phyloP scores from a whole-genome alignment of 108 stramenopile species.

The Discostella stelligeroides region DNA sequence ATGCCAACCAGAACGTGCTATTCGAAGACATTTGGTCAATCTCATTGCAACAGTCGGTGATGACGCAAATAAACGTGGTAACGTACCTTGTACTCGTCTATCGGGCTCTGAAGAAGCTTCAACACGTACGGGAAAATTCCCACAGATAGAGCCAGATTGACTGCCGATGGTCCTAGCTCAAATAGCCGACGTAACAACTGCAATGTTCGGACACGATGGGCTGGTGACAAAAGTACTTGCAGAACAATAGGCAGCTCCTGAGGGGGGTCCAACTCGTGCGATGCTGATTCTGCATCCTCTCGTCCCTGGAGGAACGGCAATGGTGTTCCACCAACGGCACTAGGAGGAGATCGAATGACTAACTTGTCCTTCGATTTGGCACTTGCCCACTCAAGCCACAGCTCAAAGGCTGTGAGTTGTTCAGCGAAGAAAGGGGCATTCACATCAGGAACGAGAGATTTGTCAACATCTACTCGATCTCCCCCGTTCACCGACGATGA shows the following conservation, averaged over 20 bases:
- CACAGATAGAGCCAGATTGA: constrained; percentile 90
- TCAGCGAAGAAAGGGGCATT: constrained; percentile 94
- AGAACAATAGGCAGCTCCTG: constrained; percentile 97
- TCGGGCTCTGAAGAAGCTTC: constrained; percentile 90
- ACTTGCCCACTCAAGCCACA: constrained; percentile 94
- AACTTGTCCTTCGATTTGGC: constrained; percentile 45
- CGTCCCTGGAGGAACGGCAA: constrained; percentile 34
- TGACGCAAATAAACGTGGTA: too few relatives aligned
- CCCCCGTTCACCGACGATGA: constrained; percentile 1
- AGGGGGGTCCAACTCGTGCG: constrained; percentile 73
- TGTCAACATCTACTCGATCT: not conserved
- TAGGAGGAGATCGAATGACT: constrained; percentile 43
- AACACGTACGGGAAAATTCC: constrained; percentile 98
- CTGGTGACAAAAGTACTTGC: constrained; percentile 91
- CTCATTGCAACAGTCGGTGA: too few relatives aligned
- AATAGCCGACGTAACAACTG: constrained; percentile 88
- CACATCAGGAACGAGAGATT: constrained; percentile 8
- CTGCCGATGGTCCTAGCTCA: constrained; percentile 94
- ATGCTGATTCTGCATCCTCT: constrained; percentile 14
- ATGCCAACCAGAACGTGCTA: constrained; percentile 87
- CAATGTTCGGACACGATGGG: constrained; percentile 91
- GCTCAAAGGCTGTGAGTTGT: constrained; percentile 97
- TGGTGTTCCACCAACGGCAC: constrained; percentile 36
- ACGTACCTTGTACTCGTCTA: constrained; percentile 77
- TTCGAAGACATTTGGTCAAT: not conserved